Base-by-base conservation (phyloP, 2,329 filamentous ascomycete genomes). In the Onygena corvina region DNA sequence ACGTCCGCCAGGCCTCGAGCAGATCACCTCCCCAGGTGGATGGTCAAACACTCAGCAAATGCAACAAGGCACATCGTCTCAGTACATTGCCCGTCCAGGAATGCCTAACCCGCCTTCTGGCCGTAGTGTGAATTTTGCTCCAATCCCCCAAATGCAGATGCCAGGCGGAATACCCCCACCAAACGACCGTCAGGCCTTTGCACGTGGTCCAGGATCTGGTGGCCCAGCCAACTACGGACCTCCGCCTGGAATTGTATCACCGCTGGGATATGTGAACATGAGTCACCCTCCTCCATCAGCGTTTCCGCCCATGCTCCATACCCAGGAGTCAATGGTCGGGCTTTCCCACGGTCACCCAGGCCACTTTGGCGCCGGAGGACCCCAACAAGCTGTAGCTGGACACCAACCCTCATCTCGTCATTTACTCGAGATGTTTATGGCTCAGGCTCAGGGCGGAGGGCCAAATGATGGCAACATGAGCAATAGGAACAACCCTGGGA, bases 361-460 rank as follows among this genome's bases (percentile, higher is more conserved):
- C 4, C 65, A 61, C 25, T 67, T 64, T 35, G 65, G 62, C 14
- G 61, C 61, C 44, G 61, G 64, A 16, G 60, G 60, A 23, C 63
- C 64, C 9, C 65, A 62, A 8, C 67, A 63, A 23, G 65, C 62
- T 5, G 62, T 61, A 16, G 65, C 63, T 23, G 64, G 62, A 23
- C 67, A 54, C 30, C 49, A 50, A 18, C 64, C 64, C 18, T 65
- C 64, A 2, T 66, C 67, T 14, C 57, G 67, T 34, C 64, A 67
- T 45, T 58, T 69, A 36, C 60, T 71, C 50, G 69, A 71, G 36
- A 68, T 71, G 65, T 66, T 71, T 50, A 65, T n/a, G n/a, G n/a
- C n/a, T n/a, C 64, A 16, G 65, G 67, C 53, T n/a, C 56, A 61
- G 49, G 60, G 60, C 23, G 63, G 61, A 21, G 62, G 62, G 14